Evolutionary conservation across 257 asterid genomes (phyloP).

Genomic region (Anisodus tanguticus): DNA sequence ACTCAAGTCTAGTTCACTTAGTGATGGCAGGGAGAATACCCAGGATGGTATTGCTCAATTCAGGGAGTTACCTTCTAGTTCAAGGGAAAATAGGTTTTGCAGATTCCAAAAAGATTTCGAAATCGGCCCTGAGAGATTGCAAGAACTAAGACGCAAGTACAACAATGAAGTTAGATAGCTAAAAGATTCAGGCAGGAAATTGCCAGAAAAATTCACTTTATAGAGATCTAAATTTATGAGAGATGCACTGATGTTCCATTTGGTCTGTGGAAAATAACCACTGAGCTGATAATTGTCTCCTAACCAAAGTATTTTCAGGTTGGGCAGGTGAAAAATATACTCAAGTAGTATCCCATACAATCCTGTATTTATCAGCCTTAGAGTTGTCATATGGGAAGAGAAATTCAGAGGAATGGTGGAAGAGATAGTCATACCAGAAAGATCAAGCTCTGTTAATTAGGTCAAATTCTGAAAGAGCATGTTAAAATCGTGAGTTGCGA

Average conservation of each 20-base stretch:
- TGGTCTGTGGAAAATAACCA: conserved; percentile 27
- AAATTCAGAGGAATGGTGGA: conserved; percentile 36
- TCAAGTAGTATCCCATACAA: conserved; percentile 30
- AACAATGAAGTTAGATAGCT: conserved; percentile 29
- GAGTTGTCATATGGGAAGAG: conserved; percentile 29
- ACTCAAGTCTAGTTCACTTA: conserved; percentile 7
- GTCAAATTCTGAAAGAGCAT: conserved; percentile 37
- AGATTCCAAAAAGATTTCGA: conserved; percentile 38
- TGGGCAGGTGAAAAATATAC: conserved; percentile 26
- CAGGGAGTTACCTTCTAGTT: conserved; percentile 12
- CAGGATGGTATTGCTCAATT: conserved; percentile 34
- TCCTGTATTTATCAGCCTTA: conserved; percentile 5
- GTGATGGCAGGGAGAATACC: conserved; percentile 36
- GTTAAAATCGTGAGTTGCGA: conserved; percentile 29
- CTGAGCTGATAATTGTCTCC: conserved; percentile 19
- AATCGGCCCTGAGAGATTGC: conserved; percentile 33
- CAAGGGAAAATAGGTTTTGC: too few species aligned
- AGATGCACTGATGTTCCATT: conserved; percentile 33
- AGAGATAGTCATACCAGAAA: neutral
- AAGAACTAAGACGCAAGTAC: conserved; percentile 17
- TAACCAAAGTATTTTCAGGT: conserved; percentile 26
- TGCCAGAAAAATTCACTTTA: conserved; percentile 29
- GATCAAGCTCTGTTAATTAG: conserved; percentile 15
- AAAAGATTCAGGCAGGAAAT: conserved; percentile 33
- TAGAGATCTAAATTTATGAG: conserved; percentile 21